Conservation (phyloP, 495 filamentous ascomycete species). For the Penicillium herquei region DNA sequence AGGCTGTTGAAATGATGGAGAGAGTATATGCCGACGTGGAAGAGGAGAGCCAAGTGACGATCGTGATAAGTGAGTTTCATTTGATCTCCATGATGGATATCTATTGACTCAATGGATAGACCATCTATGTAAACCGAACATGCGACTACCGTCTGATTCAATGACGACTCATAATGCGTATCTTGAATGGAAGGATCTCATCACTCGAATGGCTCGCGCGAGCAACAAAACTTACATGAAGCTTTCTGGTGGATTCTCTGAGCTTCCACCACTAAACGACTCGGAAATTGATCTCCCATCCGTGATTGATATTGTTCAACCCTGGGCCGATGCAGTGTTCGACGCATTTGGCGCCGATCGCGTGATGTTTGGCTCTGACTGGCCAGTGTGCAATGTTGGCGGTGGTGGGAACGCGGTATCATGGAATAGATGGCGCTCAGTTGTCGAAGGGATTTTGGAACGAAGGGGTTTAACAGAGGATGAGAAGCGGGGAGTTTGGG, state of each 20-base stretch:
- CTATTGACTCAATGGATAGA: conserved; percentile 44
- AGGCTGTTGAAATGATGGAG: conserved; percentile 70
- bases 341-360: conserved; percentile 66
- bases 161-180: conserved; percentile 55
- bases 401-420: conserved; percentile 52
- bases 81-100: background rate
- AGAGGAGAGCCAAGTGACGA: conserved; percentile 56
- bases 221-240: conserved; percentile 74
- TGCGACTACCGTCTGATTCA: conserved; percentile 45
- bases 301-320: conserved; percentile 44
- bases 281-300: conserved; percentile 36
- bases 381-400: conserved; percentile 79
- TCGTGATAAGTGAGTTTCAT: conserved; percentile 60
- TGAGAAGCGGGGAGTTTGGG: conserved; percentile 65
- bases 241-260: conserved; percentile 78
- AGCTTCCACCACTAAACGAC: conserved; percentile 54
- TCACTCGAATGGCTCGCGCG: conserved; percentile 47
- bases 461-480: conserved; percentile 53
- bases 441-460: conserved; percentile 56
- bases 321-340: conserved; percentile 67
- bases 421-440: conserved; percentile 48
- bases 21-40: conserved; percentile 51
- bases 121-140: conserved; percentile 84
- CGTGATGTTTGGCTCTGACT: conserved; percentile 87
- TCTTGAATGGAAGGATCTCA: conserved; percentile 44